phyloP scores from a whole-genome alignment of 768 basidiomycete species.

The Infundibulicybe gibba region DNA sequence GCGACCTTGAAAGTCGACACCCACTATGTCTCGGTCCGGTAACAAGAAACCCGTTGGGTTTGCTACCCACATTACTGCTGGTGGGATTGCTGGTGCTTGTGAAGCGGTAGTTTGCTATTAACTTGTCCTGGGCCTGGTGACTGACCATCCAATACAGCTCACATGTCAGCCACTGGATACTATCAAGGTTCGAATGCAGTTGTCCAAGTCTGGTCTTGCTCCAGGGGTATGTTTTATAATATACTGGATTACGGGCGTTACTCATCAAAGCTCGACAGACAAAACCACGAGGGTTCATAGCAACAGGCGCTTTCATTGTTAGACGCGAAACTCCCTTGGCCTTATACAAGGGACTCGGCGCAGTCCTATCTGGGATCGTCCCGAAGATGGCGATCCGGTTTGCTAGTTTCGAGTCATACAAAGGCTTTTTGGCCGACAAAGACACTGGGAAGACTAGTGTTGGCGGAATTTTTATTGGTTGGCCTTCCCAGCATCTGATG shows the following conservation, averaged over 20 bases:
- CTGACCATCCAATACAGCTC: constrained; percentile 36
- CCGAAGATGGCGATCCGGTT: constrained; percentile 99
- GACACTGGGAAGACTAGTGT: constrained; percentile 77
- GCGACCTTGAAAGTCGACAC: background rate
- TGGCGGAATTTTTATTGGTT: constrained; percentile 84
- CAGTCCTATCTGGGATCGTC: constrained; percentile 94
- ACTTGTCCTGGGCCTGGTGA: background rate
- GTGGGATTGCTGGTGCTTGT: constrained; percentile 90
- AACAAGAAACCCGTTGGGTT: constrained; percentile 80
- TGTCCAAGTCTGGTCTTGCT: constrained; percentile 72
- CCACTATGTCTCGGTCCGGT: constrained; percentile 46
- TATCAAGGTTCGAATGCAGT: constrained; percentile 99
- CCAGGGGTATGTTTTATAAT: constrained; percentile 71
- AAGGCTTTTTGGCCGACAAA: constrained; percentile 72
- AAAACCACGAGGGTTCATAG: constrained; percentile 88
- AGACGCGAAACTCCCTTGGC: constrained; percentile 91
- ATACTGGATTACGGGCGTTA: background rate
- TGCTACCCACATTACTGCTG: constrained; percentile 89
- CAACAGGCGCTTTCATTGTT: constrained; percentile 86
- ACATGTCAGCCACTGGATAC: constrained; percentile 94
- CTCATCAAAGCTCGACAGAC: constrained; percentile 46
- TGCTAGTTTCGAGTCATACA: constrained; percentile 96
- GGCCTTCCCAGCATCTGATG: constrained; percentile 16
- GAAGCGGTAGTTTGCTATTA: constrained; percentile 65
- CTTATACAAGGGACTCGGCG: constrained; percentile 96